phyloP scores from a whole-genome alignment of 2,329 filamentous ascomycete species.

The Chrysoporthe puriensis region DNA sequence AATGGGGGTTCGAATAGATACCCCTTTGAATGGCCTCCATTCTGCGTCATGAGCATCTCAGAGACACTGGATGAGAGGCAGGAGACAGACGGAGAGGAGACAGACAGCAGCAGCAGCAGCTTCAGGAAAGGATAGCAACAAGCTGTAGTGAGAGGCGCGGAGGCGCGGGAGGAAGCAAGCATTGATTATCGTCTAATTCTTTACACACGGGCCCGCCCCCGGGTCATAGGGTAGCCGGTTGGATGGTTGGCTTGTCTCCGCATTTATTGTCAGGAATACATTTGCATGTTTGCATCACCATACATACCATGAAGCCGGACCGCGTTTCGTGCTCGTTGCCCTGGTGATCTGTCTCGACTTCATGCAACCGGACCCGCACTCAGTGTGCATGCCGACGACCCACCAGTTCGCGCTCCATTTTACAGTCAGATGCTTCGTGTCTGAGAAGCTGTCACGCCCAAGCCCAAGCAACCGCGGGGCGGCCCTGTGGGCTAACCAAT shows the following conservation, averaged over 20 bases:
- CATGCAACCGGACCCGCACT: not conserved
- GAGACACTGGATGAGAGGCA: not conserved
- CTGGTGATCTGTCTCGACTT: not conserved
- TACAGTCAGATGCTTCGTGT: no score
- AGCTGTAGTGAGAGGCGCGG: not conserved
- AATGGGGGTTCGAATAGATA: conserved; percentile 9
- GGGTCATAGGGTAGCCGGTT: conserved; percentile 1
- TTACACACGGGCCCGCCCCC: conserved; percentile 7
- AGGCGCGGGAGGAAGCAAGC: conserved; percentile 8
- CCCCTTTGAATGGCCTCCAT: conserved; percentile 3
- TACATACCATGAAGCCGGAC: not conserved
- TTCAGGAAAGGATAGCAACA: conserved; percentile 6
- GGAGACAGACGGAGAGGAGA: conserved; percentile 3
- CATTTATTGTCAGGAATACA: conserved; percentile 27
- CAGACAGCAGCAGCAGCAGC: conserved; percentile 1
- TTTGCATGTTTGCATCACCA: conserved; percentile 23
- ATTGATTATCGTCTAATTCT: conserved; percentile 29
- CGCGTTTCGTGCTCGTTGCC: not conserved
- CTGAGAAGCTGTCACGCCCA: no score
- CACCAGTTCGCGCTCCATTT: no score
- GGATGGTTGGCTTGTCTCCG: conserved; percentile 8
- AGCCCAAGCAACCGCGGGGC: no score
- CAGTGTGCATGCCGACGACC: no score
- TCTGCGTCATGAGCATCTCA: conserved; percentile 11
- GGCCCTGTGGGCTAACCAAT: no score